A percentile compares a stretch with the other conserved stretches of the same genome.
phyloP scores from a whole-genome alignment of 305 asterid species.

The Fraxinus sp. region DNA sequence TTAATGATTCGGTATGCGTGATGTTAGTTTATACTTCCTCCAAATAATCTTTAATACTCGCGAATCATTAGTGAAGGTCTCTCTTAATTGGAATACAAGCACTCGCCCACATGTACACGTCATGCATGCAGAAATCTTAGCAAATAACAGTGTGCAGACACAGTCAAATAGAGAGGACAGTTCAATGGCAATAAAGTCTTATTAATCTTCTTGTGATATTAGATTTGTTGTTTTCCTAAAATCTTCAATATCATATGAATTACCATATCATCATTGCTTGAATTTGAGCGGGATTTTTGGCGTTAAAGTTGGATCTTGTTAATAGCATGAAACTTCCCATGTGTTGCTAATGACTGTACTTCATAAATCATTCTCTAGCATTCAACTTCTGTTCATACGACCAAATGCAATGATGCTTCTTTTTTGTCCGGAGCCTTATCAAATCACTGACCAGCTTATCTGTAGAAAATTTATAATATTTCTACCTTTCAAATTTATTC shows the following conservation, averaged over 20 bases:
- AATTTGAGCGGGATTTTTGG: neutral
- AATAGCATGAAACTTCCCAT: neutral
- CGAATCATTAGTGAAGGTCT: neutral
- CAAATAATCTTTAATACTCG: neutral
- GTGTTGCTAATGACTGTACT: neutral
- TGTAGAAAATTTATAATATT: neutral
- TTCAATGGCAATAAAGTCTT: neutral
- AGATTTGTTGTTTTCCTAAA: neutral
- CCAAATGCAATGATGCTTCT: neutral
- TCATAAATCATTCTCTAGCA: neutral
- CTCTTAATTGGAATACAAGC: neutral
- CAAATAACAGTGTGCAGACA: neutral
- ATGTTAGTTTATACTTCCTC: neutral
- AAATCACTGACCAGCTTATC: neutral
- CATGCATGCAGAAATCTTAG: neutral
- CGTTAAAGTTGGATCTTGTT: neutral
- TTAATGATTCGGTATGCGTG: slow-evolving; percentile 71
- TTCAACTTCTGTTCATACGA: neutral
- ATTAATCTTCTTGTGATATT: neutral
- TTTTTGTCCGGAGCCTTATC: neutral
- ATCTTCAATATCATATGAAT: neutral
- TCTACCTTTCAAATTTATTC: neutral
- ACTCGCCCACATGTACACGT: neutral
- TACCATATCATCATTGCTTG: neutral
- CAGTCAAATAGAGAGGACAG: neutral